Evolutionary conservation across 257 asterid species (phyloP), one percentile per base, ranked within the genome.

Genomic region (Capsicum baccatum): DNA sequence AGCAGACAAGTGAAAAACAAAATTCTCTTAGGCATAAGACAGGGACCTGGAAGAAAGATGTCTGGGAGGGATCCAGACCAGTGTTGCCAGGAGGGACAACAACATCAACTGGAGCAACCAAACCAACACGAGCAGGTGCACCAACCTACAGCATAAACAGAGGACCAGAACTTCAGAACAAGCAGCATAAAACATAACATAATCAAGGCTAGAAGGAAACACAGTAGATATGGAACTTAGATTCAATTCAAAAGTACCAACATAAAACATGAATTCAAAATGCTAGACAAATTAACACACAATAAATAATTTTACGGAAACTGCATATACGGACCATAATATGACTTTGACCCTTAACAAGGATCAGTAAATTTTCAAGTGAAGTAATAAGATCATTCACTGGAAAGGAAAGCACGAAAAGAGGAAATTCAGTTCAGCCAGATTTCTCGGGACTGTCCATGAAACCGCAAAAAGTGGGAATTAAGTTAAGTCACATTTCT

Each of bases 111-210:
- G 99, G 99, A 9, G 99, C 99, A 37, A 96, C 95, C 84, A 96
- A 71, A 83, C 99, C 97, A 66, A 96, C 99, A 87, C 99, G 98
- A 80, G 99, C 99, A 84, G 99, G 99, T 3, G 99, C 99, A 78
- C 99, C 99, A 85, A 97, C 99, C 99, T 96, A 85, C 81, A 68
- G 33, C 42, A 66, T 52, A 39, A 11, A 71, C n/a, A 2, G 14
- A 39, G 54, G 62, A 57, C 8, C 62, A 57, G 17, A 57, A 57
- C 62, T 57, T 14, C 12, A 69, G 62, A 19, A 66, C 8, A 11
- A 26, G 26, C 15, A 83, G 6, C 39, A 79, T 66, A 35, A 54
- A 60, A 44, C 21, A 56, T 35, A 71, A 16, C 2, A 6, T 14
- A 47, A 19, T 5, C 6, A 47, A 71, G 6, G 6, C 4, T n/a